phyloP scores from a whole-genome alignment of 176 grass and related monocot genomes.

The Phoenix roebelenii region DNA sequence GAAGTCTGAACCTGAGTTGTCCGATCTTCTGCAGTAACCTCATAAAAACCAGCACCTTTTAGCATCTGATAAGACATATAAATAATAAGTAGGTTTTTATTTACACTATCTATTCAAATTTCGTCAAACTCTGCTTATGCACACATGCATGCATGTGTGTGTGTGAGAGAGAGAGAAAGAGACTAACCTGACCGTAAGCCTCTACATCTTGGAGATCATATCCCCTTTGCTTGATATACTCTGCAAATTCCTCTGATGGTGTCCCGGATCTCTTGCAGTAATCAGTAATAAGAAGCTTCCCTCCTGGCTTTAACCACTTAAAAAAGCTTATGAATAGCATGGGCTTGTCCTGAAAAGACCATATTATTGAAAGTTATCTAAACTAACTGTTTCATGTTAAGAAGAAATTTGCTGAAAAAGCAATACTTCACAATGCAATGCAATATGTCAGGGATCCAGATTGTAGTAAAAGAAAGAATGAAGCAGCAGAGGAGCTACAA shows the following conservation, averaged over 20 bases:
- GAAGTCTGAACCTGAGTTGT: constrained; percentile 51
- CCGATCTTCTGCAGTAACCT: constrained; percentile 75
- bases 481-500: too few relatives aligned
- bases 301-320: constrained; percentile 88
- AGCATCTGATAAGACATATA: constrained; percentile 50
- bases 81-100: background rate
- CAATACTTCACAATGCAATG: too few relatives aligned
- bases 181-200: constrained; percentile 69
- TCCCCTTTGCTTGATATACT: constrained; percentile 73
- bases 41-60: constrained; percentile 56
- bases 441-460: too few relatives aligned
- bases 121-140: too few relatives aligned
- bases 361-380: background rate
- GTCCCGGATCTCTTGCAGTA: constrained; percentile 76
- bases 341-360: constrained; percentile 60
- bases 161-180: background rate
- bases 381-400: too few relatives aligned
- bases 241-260: constrained; percentile 67
- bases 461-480: too few relatives aligned
- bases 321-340: constrained; percentile 79
- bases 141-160: too few relatives aligned
- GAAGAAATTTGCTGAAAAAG: too few relatives aligned
- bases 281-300: constrained; percentile 86
- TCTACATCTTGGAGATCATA: constrained; percentile 95
- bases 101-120: too few relatives aligned